Evolutionary conservation across 2,329 filamentous ascomycete genomes (phyloP).

Genomic region (Alternaria incomplexa): DNA sequence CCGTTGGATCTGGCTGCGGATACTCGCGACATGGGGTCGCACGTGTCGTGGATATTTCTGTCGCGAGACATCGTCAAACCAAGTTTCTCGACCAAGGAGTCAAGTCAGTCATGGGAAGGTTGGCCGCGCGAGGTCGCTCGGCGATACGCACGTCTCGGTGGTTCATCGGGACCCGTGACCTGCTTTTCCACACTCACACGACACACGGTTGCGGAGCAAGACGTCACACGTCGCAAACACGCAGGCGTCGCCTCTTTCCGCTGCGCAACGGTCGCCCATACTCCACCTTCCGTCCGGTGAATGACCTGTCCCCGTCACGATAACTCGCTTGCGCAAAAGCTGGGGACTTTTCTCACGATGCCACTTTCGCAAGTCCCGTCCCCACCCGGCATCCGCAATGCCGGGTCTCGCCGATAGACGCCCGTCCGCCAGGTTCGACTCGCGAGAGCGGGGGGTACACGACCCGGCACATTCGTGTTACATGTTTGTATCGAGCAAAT

Average conservation of each 20-base stretch:
- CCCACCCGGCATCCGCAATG: conserved; percentile 6
- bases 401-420: conserved; percentile 16
- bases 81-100: neutral
- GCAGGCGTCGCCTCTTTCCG: neutral
- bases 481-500: conserved; percentile 4
- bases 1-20: conserved; percentile 5
- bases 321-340: neutral
- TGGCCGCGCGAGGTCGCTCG: neutral
- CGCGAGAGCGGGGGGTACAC: neutral
- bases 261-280: neutral
- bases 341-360: neutral
- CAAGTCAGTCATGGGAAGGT: neutral
- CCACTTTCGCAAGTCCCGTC: neutral
- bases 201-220: neutral
- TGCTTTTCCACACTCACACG: neutral
- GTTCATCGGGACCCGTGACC: conserved; percentile 1
- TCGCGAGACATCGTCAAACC: neutral
- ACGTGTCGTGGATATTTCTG: neutral
- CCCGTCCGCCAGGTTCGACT: neutral
- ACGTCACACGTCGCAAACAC: neutral
- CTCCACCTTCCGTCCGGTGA: conserved; percentile 5
- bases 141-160: neutral
- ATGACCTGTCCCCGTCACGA: neutral
- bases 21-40: neutral
- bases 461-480: neutral